Evolutionary conservation across 192 early-diverging fungal genomes (phyloP).

Genomic region (Umbelopsis sp.): DNA sequence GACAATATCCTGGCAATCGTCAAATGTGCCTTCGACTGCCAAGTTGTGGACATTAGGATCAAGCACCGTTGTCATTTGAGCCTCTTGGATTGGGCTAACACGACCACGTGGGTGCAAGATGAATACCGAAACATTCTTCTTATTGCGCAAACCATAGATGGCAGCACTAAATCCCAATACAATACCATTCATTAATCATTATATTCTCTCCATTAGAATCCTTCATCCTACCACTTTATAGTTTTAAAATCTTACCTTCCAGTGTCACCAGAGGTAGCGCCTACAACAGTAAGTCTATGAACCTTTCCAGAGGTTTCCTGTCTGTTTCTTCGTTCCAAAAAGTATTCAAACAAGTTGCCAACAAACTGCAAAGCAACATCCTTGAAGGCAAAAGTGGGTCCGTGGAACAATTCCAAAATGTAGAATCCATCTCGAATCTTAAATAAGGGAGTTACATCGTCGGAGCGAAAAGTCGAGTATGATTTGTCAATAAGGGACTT

Average conservation of each 20-base stretch:
- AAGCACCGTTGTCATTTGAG: slow-evolving; percentile 96
- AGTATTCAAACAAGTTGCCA: slow-evolving; percentile 98
- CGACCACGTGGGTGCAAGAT: slow-evolving; percentile 90
- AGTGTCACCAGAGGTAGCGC: slow-evolving; percentile 96
- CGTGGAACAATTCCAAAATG: slow-evolving; percentile 94
- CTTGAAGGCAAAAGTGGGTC: slow-evolving; percentile 98
- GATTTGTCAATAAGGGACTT: slow-evolving; percentile 65
- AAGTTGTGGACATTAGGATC: slow-evolving; percentile 94
- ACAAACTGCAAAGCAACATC: slow-evolving; percentile 96
- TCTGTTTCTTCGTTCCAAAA: slow-evolving; percentile 78
- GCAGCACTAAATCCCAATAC: slow-evolving; percentile 76
- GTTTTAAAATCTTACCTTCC: slow-evolving; percentile 58
- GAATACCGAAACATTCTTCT: slow-evolving; percentile 91
- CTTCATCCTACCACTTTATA: background rate
- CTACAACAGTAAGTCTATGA: slow-evolving; percentile 84
- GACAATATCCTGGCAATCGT: slow-evolving; percentile 97
- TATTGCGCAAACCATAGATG: slow-evolving; percentile 93
- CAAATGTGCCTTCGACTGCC: slow-evolving; percentile 93
- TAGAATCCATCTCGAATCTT: slow-evolving; percentile 65
- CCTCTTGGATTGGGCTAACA: slow-evolving; percentile 94
- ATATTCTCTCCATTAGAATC: too few relatives aligned
- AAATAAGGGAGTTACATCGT: slow-evolving; percentile 77
- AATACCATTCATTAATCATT: background rate
- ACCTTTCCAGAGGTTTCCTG: slow-evolving; percentile 44
- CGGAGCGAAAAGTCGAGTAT: slow-evolving; percentile 77